Evolutionary conservation across 345 rosid genomes (phyloP), one percentile per base, ranked within the genome.

Genomic region (Aurinia saxatilis): DNA sequence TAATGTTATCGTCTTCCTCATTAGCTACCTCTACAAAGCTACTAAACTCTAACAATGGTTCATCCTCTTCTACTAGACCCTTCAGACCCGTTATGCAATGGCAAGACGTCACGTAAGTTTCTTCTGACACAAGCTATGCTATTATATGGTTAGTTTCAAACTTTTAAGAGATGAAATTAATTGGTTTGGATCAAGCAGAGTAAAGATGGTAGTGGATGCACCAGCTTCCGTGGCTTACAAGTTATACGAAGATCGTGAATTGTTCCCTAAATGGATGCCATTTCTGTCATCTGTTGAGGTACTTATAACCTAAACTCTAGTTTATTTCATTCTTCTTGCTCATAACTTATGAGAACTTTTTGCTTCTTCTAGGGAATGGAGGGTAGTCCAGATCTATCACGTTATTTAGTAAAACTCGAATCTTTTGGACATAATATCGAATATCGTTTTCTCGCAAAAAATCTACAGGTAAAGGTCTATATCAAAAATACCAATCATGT

Each of bases 231-330:
- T 72, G 25, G 63, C 76, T 36, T 72, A 58, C 63, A 52, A 72
- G 67, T 59, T 72, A 66, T 72, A 72, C 13, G 47, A 61, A 29
- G 76, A 72, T 23, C 66, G 72, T 29, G 63, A 72, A 14, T 4
- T 53, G 47, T 60, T 72, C 49, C 76, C 72, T 0, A 72, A 59
- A 27, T 72, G 76, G 76, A 59, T 72, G 76, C 72, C 76, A 0
- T 72, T 72, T 72, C 27, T 65, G 41, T 66, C 76, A 59, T 45
- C 76, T 19, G 76, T 72, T 14, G 72, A 65, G 72, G 76, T 72
- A 72, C 12, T 60, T 31, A 16, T 10, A 31, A 18, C 17, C 42
- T 2, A 30, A 55, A 55, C 21, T 29, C 27, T 54, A 7, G 3
- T 10, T 34, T 2, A 51, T 42, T 33, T 59, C 8, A 0, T 60